Base-by-base conservation (phyloP, 2,329 filamentous ascomycete species). In the Graphilbum fragrans region DNA sequence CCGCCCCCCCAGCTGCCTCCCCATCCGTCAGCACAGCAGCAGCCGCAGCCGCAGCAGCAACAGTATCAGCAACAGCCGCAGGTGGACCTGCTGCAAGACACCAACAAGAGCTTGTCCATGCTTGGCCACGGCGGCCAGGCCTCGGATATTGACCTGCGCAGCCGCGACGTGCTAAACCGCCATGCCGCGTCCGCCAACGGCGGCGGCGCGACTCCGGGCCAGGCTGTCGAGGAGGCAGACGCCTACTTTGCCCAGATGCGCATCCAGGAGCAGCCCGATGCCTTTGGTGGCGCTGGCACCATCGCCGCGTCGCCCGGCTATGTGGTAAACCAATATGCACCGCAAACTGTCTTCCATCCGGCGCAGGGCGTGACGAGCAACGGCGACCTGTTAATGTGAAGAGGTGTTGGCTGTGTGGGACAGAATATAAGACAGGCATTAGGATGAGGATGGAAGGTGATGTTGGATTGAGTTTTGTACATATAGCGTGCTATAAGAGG, bases 191-290 rank as follows among this genome's bases (percentile, higher is more conserved):
- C 20, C 8, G 35, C 35, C 16, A 55, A 58, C 19, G 50, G 29
- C 21, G 23, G 22, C 5, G 20, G 19, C 21, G 27, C 7, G 18
- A 17, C 35, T 35, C 32, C 21, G 37, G 72, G 80, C 53, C 67
- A 87, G 43, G 86, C 86, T 2, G 78, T 93, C 29, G 83, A 72
- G 53, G 87, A 92, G 41, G 90, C 88, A 10, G 90, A 95, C 55
- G 77, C 81, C 16, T 95, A 94, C 61, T 96, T 95, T 60, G 80
- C 83, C 16, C 80, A 84, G 16, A 76, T 88, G 74, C 70, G 72
- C 43, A 68, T 87, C 44, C 72, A 76, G 50, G 75, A 80, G 37
- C 67, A 70, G 42, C 67, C 77, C 36, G 80, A 80, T 50, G 74
- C 74, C 14, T 81, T 80, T 55, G 77, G 77, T 18, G 77, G 75